Evolutionary conservation across 192 early-diverging fungal species (phyloP), one percentile per base, ranked within the genome.

Genomic region (Haplosporangium gracile): DNA sequence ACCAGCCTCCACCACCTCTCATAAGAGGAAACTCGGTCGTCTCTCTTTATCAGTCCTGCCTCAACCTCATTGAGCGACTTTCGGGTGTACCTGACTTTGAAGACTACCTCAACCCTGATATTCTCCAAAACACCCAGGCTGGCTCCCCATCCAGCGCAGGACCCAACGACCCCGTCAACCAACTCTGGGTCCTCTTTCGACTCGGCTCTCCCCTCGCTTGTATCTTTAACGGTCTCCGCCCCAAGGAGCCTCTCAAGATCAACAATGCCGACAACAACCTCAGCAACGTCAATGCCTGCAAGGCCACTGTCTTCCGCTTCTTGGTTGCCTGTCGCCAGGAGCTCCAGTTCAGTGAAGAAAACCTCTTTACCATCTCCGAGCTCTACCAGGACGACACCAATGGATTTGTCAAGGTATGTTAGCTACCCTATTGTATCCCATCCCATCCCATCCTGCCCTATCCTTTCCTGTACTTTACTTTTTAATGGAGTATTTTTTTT

Each of bases 351-450:
- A 89, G 89, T 42, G 93, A 97, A 49, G 94, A 97, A 70, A 91
- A 95, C 77, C 85, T 96, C 36, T 96, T 98, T 88, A 93, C 95
- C 53, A 93, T 99, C 70, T 92, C 96, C 9, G 97, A 97, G 71
- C 89, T 98, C 45, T 97, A 95, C 87, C 94, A 96, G 75, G 97
- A 99, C 84, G 97, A 99, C 84, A 99, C 97, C 43, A 98, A 97
- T 88, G 96, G 94, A 77, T 97, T 99, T 87, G 95, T 99, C 77
- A 99, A 97, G 93, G 98, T 97, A 89, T 49, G 72, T 34, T 43
- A 20, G 65, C 24, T 78, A 22, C 49, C 18, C 18, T 22, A 51
- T 43, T 10, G 8, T 5, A 43, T 43, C 42, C 43, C 11, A 45
- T 45, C 47, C 16, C 18, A 20, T 22, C 49, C 49, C 20, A 51